A percentile compares a stretch with the other conserved stretches of the same genome.
phyloP scores from a whole-genome alignment of 208 protist genomes.

The Strigomonas culicis region DNA sequence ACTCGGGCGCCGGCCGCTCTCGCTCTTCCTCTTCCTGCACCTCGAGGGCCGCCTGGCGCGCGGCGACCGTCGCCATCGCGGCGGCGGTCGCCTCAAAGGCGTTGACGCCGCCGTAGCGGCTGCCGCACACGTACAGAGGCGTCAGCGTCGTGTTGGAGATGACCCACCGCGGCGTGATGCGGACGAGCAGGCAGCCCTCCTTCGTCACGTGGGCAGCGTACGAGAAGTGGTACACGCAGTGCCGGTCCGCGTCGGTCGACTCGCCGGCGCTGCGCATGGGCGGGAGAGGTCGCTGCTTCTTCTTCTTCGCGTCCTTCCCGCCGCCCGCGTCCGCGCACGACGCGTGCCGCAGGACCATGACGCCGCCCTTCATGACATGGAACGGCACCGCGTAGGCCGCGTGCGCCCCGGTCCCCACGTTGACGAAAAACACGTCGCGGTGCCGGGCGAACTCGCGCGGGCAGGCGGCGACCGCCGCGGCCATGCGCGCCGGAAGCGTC shows the following conservation, averaged over 20 bases:
- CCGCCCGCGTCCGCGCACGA: neutral
- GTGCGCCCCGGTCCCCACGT: conserved; percentile 36
- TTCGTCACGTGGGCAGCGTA: conserved; percentile 57
- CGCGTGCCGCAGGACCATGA: conserved; percentile 32
- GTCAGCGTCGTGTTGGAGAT: conserved; percentile 72
- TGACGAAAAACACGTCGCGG: conserved; percentile 71
- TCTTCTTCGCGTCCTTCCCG: conserved; percentile 10
- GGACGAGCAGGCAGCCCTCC: conserved; percentile 55
- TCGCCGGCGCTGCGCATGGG: too few species aligned
- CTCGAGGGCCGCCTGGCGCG: conserved; percentile 14
- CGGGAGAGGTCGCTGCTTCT: too few species aligned
- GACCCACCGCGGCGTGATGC: conserved; percentile 82
- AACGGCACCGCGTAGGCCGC: conserved; percentile 53
- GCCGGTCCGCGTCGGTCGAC: neutral
- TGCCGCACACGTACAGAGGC: conserved; percentile 55
- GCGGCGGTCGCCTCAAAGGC: conserved; percentile 29
- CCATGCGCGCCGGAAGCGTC: conserved; percentile 52
- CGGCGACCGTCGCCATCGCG: conserved; percentile 21
- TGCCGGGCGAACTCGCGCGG: conserved; percentile 28
- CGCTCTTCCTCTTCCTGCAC: conserved; percentile 14
- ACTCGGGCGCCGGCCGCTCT: neutral
- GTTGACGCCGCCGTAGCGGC: conserved; percentile 32
- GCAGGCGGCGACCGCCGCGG: conserved; percentile 42
- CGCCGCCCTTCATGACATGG: conserved; percentile 73
- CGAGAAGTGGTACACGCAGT: conserved; percentile 55